Base-by-base conservation (phyloP, 306 rosid species). In the Fragaria vesca region DNA sequence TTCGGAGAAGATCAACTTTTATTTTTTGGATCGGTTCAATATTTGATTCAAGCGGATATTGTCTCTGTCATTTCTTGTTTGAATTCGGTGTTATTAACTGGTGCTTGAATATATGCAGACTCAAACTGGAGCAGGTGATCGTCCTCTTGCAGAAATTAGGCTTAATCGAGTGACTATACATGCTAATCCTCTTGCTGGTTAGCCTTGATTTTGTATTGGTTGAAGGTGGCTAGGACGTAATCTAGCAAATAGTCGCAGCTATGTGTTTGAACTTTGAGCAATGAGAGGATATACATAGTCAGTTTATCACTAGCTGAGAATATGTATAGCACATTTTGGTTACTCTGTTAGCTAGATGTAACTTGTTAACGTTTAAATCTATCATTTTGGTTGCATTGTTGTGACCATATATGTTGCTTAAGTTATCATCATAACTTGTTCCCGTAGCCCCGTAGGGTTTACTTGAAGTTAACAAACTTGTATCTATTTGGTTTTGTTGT, bases 71-170 rank as follows among this genome's bases (percentile, higher is more conserved):
- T 74, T 48, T 45, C 67, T 21, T 18, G 58, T 73, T 61, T 4
- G 4, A 69, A 12, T 60, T 45, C 2, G 7, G 30, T 75, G 17
- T 62, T 71, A 45, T 46, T 60, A 5, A 68, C 51, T 17, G 63
- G 73, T 58, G 51, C 71, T 52, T 43, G 75, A 36, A 51, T 79
- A 84, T 67, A 7, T 93, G 91, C 97, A 95, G 99, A 93, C 97
- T 78, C 99, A 42, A 86, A 93, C 87, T 17, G 97, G 98, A 62
- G 81, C 89, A 12, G 95, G 91, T n/a, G 98, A 93, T 70, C 95
- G 97, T 55, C 98, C 98, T 26, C 98, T 93, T 45, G 98, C 93
- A 0, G 98, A 93, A 91, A 93, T 93, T 81, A 85, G 97, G 83
- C 98, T 93, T 76, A 93, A 93, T 79, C 97, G 93, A 10, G 93